Base-by-base conservation (phyloP, 2,329 filamentous ascomycete species). In the Xylariaceae sp. region DNA sequence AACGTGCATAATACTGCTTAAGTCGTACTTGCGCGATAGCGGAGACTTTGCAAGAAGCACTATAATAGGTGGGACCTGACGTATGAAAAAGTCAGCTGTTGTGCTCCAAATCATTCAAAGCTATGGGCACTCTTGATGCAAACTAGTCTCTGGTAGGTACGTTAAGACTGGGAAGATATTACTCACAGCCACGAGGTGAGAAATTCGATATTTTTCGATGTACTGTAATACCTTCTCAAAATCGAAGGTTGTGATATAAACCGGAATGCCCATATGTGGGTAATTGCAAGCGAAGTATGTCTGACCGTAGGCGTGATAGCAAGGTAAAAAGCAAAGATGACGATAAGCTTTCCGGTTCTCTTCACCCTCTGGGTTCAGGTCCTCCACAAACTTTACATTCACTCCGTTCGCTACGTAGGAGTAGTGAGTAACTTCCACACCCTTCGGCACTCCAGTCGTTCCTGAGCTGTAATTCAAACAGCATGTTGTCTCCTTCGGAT, bases 191-290 rank as follows among this genome's bases (percentile, higher is more conserved):
- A 75, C 73, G 38, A 92, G 70, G 53, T 76, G 74, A 6, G 86
- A 89, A 62, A 96, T 86, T 39, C 80, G 79, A 70, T 81, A 90
- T 47, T 75, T 79, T 66, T 89, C 75, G 17, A 90, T 79, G 62
- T 86, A 77, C 51, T 81, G 75, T 38, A 95, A 76, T 77, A 92
- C 83, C 66, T 84, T 78, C 50, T 83, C 62, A 55, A 94, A 90
- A 65, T 93, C 85, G 68, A 92, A 95, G 50, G 81, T 80, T 88
- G 95, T 92, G 53, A 94, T 75, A 68, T 93, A 95, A 13, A 89
- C 81, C 1, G 86, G 86, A 1, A 84, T 71, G n/a, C 76, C 73
- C 41, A 79, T 68, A 43, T 78, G 77, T 1, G 82, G 73, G 10
- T 77, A 75, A 49, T 76, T 81, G 45, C 84, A 81, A 63, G 86